Base-by-base conservation (phyloP, 202 grass and related monocot species). In the Musa balbisiana region DNA sequence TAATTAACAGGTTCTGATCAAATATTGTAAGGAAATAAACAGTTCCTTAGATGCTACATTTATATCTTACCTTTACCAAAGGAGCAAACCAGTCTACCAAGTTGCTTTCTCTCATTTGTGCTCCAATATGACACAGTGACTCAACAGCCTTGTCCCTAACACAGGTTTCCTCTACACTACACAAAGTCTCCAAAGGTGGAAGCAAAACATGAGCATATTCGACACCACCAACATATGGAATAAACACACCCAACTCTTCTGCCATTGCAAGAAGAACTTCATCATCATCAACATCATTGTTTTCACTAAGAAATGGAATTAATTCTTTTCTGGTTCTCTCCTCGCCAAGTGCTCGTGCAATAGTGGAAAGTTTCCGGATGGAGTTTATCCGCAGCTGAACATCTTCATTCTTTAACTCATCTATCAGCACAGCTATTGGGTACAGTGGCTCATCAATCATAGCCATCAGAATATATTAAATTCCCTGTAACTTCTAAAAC, bases 371-470 rank as follows among this genome's bases (percentile, higher is more conserved):
- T 51, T 87, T 90, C 69, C 91, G 86, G 64, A 98, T 94, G n/a
- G 94, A 98, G 75, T 98, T 98, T 10, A 98, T 85, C 12, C 94
- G 90, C 79, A 93, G 80, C 10, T 98, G 94, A 79, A 98, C 91
- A 51, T 98, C 94, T 84, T 98, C 94, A 78, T 98, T 98, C 77
- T 94, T 98, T 27, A 98, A 79, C 72, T 98, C 94, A n/a, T 98
- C 94, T 73, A 98, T 98, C 78, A 98, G 83, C 27, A 98, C 85
- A 49, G 94, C 94, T 29, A 94, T 94, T 70, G 94, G 94, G 75
- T 98, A 98, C 58, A 98, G 79, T 26, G 94, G 88, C 59, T 98
- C 94, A 64, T 98, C 89, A 15, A 88, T 84, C 33, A 43, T 43
- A 63, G 94, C 91, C 94, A 98, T 98, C 13, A 53, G 78, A 58